Evolutionary conservation across 768 basidiomycete genomes (phyloP).

Genomic region (Termitomyces eurrhizus): DNA sequence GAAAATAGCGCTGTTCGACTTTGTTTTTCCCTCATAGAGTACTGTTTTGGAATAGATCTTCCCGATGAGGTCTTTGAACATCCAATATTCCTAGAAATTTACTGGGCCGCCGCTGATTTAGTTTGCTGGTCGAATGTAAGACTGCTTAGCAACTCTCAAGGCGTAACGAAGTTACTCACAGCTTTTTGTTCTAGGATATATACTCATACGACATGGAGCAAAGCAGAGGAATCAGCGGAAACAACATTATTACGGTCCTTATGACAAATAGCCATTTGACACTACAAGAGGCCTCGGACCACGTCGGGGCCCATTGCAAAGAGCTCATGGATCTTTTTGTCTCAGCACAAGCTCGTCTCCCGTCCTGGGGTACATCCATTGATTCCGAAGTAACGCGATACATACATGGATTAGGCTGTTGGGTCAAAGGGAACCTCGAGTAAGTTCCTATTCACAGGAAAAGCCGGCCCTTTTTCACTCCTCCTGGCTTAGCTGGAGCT

Average conservation of each 20-base stretch:
- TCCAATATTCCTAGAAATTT: conserved; percentile 46
- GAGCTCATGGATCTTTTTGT: conserved; percentile 49
- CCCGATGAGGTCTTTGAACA: conserved; percentile 60
- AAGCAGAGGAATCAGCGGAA: conserved; percentile 56
- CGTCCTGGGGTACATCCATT: conserved; percentile 43
- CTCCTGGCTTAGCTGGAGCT: conserved; percentile 48
- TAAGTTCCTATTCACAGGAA: conserved; percentile 22
- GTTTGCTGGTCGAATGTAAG: conserved; percentile 71
- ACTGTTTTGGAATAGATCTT: conserved; percentile 57
- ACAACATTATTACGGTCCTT: conserved; percentile 67
- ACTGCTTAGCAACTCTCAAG: neutral
- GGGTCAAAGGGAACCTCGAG: conserved; percentile 61
- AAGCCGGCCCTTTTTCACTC: conserved; percentile 12
- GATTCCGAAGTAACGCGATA: conserved; percentile 50
- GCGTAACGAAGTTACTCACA: neutral
- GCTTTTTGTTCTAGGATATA: conserved; percentile 44
- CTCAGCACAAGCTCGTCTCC: conserved; percentile 39
- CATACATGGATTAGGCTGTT: conserved; percentile 52
- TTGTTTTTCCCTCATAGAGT: conserved; percentile 62
- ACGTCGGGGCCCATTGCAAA: conserved; percentile 48
- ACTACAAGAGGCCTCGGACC: conserved; percentile 58
- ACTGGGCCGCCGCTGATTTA: conserved; percentile 59
- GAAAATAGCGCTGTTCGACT: conserved; percentile 66
- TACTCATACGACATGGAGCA: conserved; percentile 77
- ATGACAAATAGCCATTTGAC: conserved; percentile 51